Evolutionary conservation across 257 asterid genomes (phyloP), one percentile per base, ranked within the genome.

Genomic region (Datura wrightii): DNA sequence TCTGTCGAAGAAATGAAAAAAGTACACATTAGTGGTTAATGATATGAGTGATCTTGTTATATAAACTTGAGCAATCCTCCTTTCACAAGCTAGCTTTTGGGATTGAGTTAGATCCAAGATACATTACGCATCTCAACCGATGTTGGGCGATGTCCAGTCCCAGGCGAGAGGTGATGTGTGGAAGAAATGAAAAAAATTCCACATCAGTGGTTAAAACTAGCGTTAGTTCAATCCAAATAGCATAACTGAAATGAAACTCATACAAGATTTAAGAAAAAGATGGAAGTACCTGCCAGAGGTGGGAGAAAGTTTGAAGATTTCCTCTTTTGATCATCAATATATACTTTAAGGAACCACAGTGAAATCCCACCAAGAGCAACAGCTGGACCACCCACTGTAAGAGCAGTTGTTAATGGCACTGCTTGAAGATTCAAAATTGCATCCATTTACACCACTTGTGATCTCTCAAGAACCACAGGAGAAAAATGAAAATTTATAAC

Each of bases 361-460:
- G 96, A 86, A 76, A 96, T 72, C 74, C 93, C 95, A 76, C 92
- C 94, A 53, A 93, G 83, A 31, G 92, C 94, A 78, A 93, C 91
- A 46, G 87, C 97, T 9, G 91, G 93, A 24, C 90, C 94, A 55
- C 94, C 94, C 0, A 86, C 86, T 0, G 90, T 82, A 46, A 92
- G 76, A 4, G 90, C 92, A 84, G 91, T 91, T 80, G 89, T 89
- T 80, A 88, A 31, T 4, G 92, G 91, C 71, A 92, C 78, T 53
- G 88, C 86, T 89, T 90, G 93, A 80, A 90, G 78, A 79, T 85
- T 84, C 84, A 87, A 82, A 71, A 90, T 87, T 41, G 79, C 89
- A 69, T 86, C 94, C 97, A 91, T 91, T 67, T 83, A 74, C 84
- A 8, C 81, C 82, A 53, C 13, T 72, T 48, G 24, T 52, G 46